Evolutionary conservation across 129 eudicot species (phyloP).

Genomic region (Lactuca sativa): DNA sequence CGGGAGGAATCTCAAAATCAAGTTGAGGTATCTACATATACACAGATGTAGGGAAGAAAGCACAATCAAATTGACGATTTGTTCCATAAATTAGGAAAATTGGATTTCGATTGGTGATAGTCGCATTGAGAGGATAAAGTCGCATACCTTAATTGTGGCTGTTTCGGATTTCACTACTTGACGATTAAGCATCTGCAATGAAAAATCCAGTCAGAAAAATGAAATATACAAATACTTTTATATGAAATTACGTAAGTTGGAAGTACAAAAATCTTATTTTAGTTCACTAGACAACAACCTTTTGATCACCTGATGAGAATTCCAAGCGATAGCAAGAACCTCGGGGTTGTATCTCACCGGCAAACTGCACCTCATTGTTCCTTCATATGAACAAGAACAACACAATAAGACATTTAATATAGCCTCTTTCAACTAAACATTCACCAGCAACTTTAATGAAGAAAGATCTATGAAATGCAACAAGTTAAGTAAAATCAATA

Average conservation of each 20-base stretch:
- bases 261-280: conserved; percentile 5
- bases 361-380: conserved; percentile 94
- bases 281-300: conserved; percentile 48
- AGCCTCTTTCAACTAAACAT: conserved; percentile 7
- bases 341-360: conserved; percentile 86
- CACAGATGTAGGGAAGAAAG: background rate
- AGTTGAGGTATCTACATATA: conserved; percentile 78
- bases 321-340: conserved; percentile 69
- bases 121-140: background rate
- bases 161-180: conserved; percentile 93
- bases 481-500: conserved; percentile 2
- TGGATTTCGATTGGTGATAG: conserved; percentile 3
- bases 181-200: conserved; percentile 82
- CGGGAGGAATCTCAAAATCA: conserved; percentile 98
- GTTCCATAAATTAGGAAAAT: background rate
- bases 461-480: background rate
- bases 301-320: conserved; percentile 63
- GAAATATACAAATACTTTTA: background rate
- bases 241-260: conserved; percentile 5
- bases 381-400: conserved; percentile 36
- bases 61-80: background rate
- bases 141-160: conserved; percentile 82
- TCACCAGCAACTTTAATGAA: background rate
- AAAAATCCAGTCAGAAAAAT: conserved; percentile 8
- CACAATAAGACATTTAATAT: background rate